Evolutionary conservation across 2,329 filamentous ascomycete genomes (phyloP), one percentile per base, ranked within the genome.

Genomic region (Fusarium nodosum): DNA sequence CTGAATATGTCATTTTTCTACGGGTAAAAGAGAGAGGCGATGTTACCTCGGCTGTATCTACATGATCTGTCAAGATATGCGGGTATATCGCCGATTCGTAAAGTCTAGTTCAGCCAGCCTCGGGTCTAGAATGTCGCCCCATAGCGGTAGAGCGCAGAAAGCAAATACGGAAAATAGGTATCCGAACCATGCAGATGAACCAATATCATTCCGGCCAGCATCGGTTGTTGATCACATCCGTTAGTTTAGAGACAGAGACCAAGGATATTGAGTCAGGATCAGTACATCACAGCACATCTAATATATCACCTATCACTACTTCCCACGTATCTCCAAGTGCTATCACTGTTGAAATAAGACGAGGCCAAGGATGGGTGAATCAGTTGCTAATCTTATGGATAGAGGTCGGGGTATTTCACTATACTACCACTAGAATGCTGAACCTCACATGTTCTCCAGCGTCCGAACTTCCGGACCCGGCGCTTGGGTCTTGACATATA

Each of bases 301-400:
- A 68, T 68, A 55, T 56, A 68, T 65, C 66, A 55, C 47, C 33
- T 54, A 42, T 39, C 16, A 16, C 15, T 34, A 16, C 33, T 8
- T 15, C 33, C 18, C 22, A 22, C 24, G 30, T 47, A 31, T 24
- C 18, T 34, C 10, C 11, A 26, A 33, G 52, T 44, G 44, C 51
- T 44, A 39, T 28, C 24, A 11, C 28, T 56, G 13, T 56, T 41
- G 18, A 24, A 28, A 20, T 15, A 41, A n/a, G 10, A 16, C 26
- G 30, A 15, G 33, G 33, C 12, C 30, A n/a, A 30, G 18, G 7
- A 22, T 50, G 28, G 20, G 7, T 24, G 54, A 50, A 53, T 59
- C 54, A 51, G 54, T 42, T 13, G 9, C 10, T 36, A 38, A 12
- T 10, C 9, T n/a, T n/a, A 38, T 38, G 18, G 5, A 38, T 38